Evolutionary conservation across 2,329 filamentous ascomycete genomes (phyloP), one percentile per base, ranked within the genome.

Genomic region (Ascochyta pisi): DNA sequence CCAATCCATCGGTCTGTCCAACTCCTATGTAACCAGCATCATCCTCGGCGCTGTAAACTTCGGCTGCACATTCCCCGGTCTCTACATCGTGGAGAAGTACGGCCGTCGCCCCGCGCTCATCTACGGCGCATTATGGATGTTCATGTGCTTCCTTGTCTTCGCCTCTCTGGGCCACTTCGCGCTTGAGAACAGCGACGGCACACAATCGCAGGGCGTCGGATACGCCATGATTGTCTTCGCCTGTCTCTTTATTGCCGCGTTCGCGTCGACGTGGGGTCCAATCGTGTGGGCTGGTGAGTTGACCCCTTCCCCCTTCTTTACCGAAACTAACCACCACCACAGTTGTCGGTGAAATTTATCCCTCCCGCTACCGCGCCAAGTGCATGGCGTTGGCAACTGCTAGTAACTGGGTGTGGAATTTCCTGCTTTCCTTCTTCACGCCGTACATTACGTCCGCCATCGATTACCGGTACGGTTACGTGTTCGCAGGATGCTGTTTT

Each of bases 361-460:
- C 83, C 0, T 84, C 83, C 10, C 79, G 85, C 24, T 79, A 79
- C 65, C 71, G 78, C 6, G 78, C 77, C 0, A 76, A 73, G 49
- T 76, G 73, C 60, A 80, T 80, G 77, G 77, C 73, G 8, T 64
- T 81, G 1, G 77, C 78, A 2, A 81, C 78, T 1, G 76, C 78
- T 5, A 71, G 67, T 19, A 80, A 80, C 67, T 80, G 78, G 78
- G 63, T 71, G 0, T 79, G 67, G 65, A 79, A 79, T 58, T 78
- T 78, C 62, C 65, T 78, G 15, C 71, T 77, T 40, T 76, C 85
- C 0, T 93, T 93, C 79, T 91, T 92, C 79, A 92, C 90, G 0
- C 88, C 90, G 0, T 92, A 92, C 75, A 92, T 93, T 69, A 89
- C 87, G 0, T 78, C 81, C 0, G 83, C 84, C 3, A 92, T 92